These are phyloP conservation scores for Xylaria grammica DNA, from an alignment of 495 filamentous ascomycete species.

Conservation along the genomic window DNA sequence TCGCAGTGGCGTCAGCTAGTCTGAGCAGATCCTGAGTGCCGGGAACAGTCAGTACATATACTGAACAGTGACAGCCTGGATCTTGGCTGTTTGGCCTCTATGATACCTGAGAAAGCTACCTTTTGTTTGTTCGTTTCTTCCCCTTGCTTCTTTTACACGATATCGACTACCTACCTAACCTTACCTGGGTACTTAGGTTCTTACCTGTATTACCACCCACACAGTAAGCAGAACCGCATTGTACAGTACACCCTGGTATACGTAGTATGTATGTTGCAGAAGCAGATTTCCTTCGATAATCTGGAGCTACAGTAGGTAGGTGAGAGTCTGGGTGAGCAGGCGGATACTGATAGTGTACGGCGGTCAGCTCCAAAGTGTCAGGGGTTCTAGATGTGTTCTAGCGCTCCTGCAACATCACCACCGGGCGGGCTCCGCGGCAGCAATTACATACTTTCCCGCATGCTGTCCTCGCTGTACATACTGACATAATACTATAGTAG, in stretches of 20 bases:
- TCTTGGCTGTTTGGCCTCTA: not conserved
- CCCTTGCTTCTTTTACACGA: too few species aligned
- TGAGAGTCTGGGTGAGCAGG: too few species aligned
- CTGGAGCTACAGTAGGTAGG: too few species aligned
- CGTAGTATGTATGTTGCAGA: slow-evolving; percentile 1
- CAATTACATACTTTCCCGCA: not conserved
- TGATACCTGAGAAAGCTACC: too few species aligned
- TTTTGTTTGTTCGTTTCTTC: too few species aligned
- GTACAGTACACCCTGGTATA: too few species aligned
- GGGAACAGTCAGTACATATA: too few species aligned
- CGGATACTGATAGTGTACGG: not conserved
- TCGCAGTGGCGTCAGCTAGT: slow-evolving; percentile 7
- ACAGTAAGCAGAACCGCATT: too few species aligned
- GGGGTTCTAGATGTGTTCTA: not conserved
- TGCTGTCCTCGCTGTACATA: not conserved
- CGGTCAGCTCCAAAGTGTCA: not conserved
- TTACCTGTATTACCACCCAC: too few species aligned
- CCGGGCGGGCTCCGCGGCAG: not conserved
- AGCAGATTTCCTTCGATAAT: not conserved
- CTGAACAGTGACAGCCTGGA: not conserved
- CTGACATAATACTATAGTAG: too few species aligned
- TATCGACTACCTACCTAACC: too few species aligned
- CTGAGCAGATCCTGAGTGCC: not conserved
- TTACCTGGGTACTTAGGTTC: too few species aligned
- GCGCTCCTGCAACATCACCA: not conserved